Conservation (phyloP, 768 basidiomycete genomes). For the Mycena leptocephala region DNA sequence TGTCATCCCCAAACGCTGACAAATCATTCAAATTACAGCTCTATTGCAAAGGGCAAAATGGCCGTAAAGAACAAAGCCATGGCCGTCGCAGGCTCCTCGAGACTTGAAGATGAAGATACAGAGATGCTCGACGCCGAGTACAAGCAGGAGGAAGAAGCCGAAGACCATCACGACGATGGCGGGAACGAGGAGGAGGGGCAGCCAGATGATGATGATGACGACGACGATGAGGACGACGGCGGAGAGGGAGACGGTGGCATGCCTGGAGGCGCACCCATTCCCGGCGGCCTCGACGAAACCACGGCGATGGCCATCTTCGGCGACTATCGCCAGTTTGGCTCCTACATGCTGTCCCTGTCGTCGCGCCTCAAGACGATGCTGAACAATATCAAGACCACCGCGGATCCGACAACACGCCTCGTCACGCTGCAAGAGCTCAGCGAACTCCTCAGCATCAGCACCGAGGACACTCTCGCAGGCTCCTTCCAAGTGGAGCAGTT, state of each 20-base stretch:
- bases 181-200: slow-evolving; percentile 65
- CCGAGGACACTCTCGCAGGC: slow-evolving; percentile 96
- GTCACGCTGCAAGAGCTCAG: slow-evolving; percentile 95
- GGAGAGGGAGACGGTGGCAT: slow-evolving; percentile 50
- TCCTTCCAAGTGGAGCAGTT: slow-evolving; percentile 97
- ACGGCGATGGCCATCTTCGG: slow-evolving; percentile 88
- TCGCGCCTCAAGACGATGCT: slow-evolving; percentile 93
- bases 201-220: slow-evolving; percentile 64
- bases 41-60: slow-evolving; percentile 73
- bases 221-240: slow-evolving; percentile 54
- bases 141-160: slow-evolving; percentile 64
- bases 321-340: slow-evolving; percentile 90
- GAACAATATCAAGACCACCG: slow-evolving; percentile 88
- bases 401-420: slow-evolving; percentile 89
- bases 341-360: slow-evolving; percentile 93
- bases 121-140: slow-evolving; percentile 83
- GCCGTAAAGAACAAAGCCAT: slow-evolving; percentile 71
- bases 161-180: slow-evolving; percentile 56
- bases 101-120: slow-evolving; percentile 78
- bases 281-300: slow-evolving; percentile 76
- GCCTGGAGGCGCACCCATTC: slow-evolving; percentile 60
- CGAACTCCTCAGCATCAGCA: slow-evolving; percentile 95
- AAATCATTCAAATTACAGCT: slow-evolving; percentile 35
- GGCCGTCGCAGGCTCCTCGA: slow-evolving; percentile 75
- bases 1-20: slow-evolving; percentile 21